Conservation (phyloP, 73 alveolate species). For the Blepharisma stoltei region DNA sequence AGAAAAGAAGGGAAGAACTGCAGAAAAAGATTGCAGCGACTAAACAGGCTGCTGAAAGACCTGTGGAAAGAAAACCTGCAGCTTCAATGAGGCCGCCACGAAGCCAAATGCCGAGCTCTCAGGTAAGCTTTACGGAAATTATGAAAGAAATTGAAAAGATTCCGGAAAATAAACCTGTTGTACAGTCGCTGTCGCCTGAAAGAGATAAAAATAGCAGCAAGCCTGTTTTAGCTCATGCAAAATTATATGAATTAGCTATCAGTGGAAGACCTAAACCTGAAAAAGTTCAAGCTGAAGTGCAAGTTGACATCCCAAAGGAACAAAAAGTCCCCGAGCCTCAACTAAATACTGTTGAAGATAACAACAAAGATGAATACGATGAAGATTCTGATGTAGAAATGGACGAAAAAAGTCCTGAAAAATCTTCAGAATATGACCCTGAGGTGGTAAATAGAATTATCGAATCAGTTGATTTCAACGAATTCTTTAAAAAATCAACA, state of each 20-base stretch:
- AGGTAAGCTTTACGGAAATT: constrained; percentile 2
- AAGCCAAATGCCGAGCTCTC: background rate
- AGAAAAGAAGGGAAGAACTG: constrained; percentile 27
- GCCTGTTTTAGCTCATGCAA: constrained; percentile 13
- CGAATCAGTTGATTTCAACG: constrained; percentile 40
- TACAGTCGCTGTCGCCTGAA: constrained; percentile 7
- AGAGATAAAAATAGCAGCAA: background rate
- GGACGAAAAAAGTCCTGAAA: background rate
- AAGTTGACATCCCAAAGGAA: constrained; percentile 8
- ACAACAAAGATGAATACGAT: background rate
- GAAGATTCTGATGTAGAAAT: background rate
- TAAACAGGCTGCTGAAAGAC: constrained; percentile 18
- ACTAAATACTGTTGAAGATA: background rate
- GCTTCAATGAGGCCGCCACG: constrained; percentile 24
- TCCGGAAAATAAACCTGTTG: constrained; percentile 18
- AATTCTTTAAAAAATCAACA: constrained; percentile 46
- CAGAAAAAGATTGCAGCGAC: constrained; percentile 12
- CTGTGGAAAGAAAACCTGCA: background rate
- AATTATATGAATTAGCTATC: background rate
- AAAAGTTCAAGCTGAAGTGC: constrained; percentile 1
- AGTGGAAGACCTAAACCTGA: constrained; percentile 21
- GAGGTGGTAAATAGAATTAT: constrained; percentile 43
- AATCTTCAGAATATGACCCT: constrained; percentile 31
- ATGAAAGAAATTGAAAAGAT: background rate
- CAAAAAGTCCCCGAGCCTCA: background rate